Evolutionary conservation across 345 rosid species (phyloP).

Genomic region (Raphanus raphanistrum): DNA sequence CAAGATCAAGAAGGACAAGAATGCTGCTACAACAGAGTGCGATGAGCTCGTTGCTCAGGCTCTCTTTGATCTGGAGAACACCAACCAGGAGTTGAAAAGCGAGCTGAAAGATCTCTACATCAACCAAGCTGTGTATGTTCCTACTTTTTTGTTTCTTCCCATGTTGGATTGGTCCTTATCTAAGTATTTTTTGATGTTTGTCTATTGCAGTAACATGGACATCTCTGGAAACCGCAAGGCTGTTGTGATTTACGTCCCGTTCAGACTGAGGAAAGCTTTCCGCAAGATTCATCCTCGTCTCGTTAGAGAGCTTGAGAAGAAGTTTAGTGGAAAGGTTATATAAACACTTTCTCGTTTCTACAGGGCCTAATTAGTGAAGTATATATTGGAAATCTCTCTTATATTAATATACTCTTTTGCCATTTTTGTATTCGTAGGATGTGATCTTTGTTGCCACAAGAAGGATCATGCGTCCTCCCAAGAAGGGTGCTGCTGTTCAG

Average conservation of each 20-base stretch:
- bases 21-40: conserved; percentile 70
- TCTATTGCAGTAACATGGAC: conserved; percentile 62
- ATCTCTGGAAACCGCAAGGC: conserved; percentile 83
- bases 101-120: conserved; percentile 85
- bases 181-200: too few species aligned
- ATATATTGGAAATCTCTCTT: not conserved
- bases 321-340: conserved; percentile 90
- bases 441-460: conserved; percentile 72
- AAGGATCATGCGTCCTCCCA: conserved; percentile 82
- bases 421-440: conserved; percentile 49
- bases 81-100: conserved; percentile 77
- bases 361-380: too few species aligned
- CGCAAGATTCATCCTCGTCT: conserved; percentile 83
- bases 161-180: not conserved
- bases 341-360: not conserved
- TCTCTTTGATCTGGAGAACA: conserved; percentile 78
- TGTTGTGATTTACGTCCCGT: conserved; percentile 78
- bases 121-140: conserved; percentile 65
- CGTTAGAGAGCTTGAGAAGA: conserved; percentile 89
- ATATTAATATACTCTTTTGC: not conserved
- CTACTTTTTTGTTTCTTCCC: conserved; percentile 26
- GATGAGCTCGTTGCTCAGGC: conserved; percentile 88
- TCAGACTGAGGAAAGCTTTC: conserved; percentile 81
- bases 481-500: conserved; percentile 91
- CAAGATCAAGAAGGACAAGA: conserved; percentile 86